Percentiles rank a stretch among this genome's conserved stretches.
Evolutionary conservation across 306 rosid genomes (phyloP).

Genomic region (Trifolium repens): DNA sequence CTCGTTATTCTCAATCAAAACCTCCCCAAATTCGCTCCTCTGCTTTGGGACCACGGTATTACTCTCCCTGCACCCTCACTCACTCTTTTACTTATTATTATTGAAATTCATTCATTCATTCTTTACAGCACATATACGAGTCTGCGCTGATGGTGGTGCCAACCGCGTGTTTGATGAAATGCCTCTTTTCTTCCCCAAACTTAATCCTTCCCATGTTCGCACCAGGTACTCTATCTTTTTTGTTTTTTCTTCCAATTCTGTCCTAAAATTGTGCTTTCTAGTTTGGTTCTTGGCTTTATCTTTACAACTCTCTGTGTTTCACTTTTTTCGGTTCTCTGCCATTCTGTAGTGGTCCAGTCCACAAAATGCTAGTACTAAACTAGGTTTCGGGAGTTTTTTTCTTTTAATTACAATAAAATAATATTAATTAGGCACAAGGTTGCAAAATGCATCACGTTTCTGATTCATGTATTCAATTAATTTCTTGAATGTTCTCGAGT

Average conservation of each 20-base stretch:
- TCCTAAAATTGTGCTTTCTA: background rate
- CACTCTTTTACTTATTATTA: background rate
- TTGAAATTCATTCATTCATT: too few species aligned
- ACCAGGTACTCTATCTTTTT: constrained; percentile 48
- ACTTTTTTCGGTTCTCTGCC: background rate
- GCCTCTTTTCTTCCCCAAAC: constrained; percentile 71
- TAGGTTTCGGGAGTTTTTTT: background rate
- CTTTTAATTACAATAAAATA: background rate
- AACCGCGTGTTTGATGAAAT: constrained; percentile 83
- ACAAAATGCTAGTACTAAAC: background rate
- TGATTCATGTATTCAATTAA: background rate
- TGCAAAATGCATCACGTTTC: background rate
- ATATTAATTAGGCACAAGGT: background rate
- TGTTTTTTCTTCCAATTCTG: background rate
- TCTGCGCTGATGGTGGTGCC: constrained; percentile 99
- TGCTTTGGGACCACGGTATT: constrained; percentile 89
- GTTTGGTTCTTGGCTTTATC: constrained; percentile 3
- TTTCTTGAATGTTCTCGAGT: background rate
- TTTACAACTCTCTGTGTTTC: background rate
- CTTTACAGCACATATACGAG: constrained; percentile 62
- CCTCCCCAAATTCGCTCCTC: constrained; percentile 79
- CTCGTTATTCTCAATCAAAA: constrained; percentile 81
- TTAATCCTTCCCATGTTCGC: constrained; percentile 64
- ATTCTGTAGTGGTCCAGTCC: background rate
- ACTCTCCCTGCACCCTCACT: constrained; percentile 18